Evolutionary conservation across 164 flowering plant species (phyloP).

Genomic region (Umbellularia californica): DNA sequence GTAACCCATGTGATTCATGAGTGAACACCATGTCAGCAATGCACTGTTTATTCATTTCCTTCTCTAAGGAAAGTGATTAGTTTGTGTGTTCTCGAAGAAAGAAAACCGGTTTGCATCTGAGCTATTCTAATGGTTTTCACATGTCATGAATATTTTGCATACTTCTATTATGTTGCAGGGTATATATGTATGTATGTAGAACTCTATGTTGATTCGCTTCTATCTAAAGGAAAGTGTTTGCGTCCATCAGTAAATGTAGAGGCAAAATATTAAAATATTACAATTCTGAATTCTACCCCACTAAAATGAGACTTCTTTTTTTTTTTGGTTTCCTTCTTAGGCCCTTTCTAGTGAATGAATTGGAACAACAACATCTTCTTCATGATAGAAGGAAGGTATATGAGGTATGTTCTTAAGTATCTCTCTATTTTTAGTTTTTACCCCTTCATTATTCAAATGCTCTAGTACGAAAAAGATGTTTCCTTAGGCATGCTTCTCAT

Average conservation of each 20-base stretch:
- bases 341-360: constrained; percentile 91
- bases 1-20: background rate
- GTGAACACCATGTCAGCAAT: background rate
- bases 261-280: too few species aligned
- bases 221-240: too few species aligned
- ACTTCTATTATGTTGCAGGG: background rate
- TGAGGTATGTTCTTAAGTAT: constrained; percentile 48
- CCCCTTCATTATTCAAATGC: background rate
- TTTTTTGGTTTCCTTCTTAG: constrained; percentile 28
- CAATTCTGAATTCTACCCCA: background rate
- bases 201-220: background rate
- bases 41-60: background rate
- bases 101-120: background rate
- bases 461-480: background rate
- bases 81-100: too few species aligned
- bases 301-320: too few species aligned
- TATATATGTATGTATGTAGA: background rate
- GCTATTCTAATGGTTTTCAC: background rate
- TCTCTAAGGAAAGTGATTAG: background rate
- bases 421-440: background rate
- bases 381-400: constrained; percentile 98
- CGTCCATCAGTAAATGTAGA: too few species aligned
- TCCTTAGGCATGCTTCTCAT: too few species aligned
- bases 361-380: constrained; percentile 86
- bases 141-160: background rate